Evolutionary conservation across 768 basidiomycete genomes (phyloP).

Genomic region (Lentinula aciculospora): DNA sequence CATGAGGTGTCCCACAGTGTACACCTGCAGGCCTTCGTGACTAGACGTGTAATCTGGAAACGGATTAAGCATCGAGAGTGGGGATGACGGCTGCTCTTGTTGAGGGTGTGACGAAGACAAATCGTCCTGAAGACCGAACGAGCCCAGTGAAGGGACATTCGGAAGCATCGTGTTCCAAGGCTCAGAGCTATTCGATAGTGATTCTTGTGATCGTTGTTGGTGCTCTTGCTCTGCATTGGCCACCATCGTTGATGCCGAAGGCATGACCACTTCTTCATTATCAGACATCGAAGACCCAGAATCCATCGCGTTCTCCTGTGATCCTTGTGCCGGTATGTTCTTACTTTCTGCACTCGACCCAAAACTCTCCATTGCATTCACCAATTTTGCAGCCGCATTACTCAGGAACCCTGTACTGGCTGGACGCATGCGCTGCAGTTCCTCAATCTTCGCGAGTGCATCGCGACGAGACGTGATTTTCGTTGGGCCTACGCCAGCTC

Average conservation of each 20-base stretch:
- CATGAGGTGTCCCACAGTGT: slow-evolving; percentile 73
- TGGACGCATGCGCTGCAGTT: slow-evolving; percentile 38
- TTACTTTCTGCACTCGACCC: slow-evolving; percentile 10
- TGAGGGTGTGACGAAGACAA: neutral
- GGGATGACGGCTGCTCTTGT: slow-evolving; percentile 20
- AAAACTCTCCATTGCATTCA: slow-evolving; percentile 11
- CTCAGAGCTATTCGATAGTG: neutral
- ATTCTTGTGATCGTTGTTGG: neutral
- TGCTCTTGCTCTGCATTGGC: slow-evolving; percentile 1
- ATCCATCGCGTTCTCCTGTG: neutral
- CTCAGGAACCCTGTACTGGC: slow-evolving; percentile 15
- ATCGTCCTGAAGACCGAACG: neutral
- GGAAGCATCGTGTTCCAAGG: slow-evolving; percentile 5
- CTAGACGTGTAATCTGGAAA: slow-evolving; percentile 10
- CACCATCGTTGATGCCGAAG: neutral
- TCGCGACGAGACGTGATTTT: slow-evolving; percentile 30
- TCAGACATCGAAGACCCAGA: neutral
- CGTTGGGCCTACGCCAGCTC: slow-evolving; percentile 13
- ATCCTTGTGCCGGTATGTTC: slow-evolving; percentile 2
- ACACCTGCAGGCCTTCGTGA: slow-evolving; percentile 73
- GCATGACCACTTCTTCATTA: slow-evolving; percentile 13
- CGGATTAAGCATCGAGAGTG: slow-evolving; percentile 20
- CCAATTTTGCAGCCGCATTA: slow-evolving; percentile 7
- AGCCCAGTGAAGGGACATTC: neutral
- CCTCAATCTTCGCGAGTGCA: slow-evolving; percentile 46